phyloP scores from a whole-genome alignment of 225 moss, liverwort and hornwort species.

The Thuidium tamariscinum region DNA sequence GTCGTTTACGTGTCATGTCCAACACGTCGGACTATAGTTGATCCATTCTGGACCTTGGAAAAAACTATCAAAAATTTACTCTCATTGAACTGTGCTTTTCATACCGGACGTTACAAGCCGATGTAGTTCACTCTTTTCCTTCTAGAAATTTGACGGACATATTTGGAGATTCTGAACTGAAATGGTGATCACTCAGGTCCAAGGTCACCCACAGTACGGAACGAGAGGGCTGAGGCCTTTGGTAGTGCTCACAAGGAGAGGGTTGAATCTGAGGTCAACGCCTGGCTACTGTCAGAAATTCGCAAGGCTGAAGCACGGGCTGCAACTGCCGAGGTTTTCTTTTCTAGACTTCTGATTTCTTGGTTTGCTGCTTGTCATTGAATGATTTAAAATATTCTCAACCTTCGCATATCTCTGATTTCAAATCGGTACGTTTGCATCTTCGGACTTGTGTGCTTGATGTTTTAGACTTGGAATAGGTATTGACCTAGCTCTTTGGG shows the following conservation, averaged over 20 bases:
- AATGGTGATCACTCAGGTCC: not conserved
- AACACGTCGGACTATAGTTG: not conserved
- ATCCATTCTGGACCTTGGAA: not conserved
- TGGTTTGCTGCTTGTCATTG: not conserved
- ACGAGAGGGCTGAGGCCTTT: conserved; percentile 29
- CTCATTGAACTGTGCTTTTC: not conserved
- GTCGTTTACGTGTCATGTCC: not conserved
- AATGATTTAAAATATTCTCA: not conserved
- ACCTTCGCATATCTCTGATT: not conserved
- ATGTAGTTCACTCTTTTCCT: not conserved
- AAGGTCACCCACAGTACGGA: conserved; percentile 6
- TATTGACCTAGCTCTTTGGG: not conserved
- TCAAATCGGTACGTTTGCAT: not conserved
- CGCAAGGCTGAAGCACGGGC: conserved; percentile 40
- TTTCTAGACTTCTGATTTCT: not conserved
- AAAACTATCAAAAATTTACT: not conserved
- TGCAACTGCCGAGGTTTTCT: conserved; percentile 20
- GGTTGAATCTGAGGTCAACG: conserved; percentile 25
- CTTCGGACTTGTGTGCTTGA: not conserved
- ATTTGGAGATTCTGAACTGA: not conserved
- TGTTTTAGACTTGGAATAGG: not conserved
- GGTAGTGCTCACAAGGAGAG: conserved; percentile 38
- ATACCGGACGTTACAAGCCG: not conserved
- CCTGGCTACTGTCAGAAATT: conserved; percentile 18
- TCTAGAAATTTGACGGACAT: not conserved